Conservation (phyloP, 2,329 filamentous ascomycete species). For the Sphaerostilbella broomeana region DNA sequence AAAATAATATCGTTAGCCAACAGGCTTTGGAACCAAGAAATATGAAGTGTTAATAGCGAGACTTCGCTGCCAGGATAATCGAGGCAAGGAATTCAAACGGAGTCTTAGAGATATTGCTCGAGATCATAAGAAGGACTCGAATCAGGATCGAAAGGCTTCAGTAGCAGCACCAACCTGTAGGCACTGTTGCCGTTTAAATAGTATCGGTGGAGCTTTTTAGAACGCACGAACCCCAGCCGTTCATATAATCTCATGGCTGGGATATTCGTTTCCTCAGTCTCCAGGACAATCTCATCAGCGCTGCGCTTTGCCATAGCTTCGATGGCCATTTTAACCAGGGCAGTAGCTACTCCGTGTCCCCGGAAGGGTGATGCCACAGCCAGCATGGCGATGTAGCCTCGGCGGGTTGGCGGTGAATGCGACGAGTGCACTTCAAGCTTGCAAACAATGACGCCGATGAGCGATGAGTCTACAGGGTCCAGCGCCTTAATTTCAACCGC, state of each 20-base stretch:
- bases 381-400: conserved; percentile 98
- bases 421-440: conserved; percentile 88
- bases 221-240: conserved; percentile 81
- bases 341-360: conserved; percentile 80
- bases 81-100: too few relatives aligned
- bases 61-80: too few relatives aligned
- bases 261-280: conserved; percentile 90
- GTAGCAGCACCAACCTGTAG: conserved; percentile 76
- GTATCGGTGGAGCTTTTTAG: conserved; percentile 89
- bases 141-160: conserved; percentile 51
- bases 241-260: conserved; percentile 92
- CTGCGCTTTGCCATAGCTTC: conserved; percentile 79
- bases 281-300: conserved; percentile 90
- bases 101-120: too few relatives aligned
- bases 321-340: conserved; percentile 81
- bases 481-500: conserved; percentile 41
- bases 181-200: conserved; percentile 96
- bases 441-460: conserved; percentile 88
- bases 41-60: too few relatives aligned
- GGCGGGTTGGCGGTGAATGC: conserved; percentile 64
- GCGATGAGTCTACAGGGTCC: conserved; percentile 51
- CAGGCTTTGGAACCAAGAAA: too few relatives aligned
- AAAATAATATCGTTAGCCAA: too few relatives aligned
- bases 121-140: conserved; percentile 26
- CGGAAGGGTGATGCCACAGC: conserved; percentile 78